Conservation (phyloP, 75 land plant genomes). For the Pseudotsuga menziesii region DNA sequence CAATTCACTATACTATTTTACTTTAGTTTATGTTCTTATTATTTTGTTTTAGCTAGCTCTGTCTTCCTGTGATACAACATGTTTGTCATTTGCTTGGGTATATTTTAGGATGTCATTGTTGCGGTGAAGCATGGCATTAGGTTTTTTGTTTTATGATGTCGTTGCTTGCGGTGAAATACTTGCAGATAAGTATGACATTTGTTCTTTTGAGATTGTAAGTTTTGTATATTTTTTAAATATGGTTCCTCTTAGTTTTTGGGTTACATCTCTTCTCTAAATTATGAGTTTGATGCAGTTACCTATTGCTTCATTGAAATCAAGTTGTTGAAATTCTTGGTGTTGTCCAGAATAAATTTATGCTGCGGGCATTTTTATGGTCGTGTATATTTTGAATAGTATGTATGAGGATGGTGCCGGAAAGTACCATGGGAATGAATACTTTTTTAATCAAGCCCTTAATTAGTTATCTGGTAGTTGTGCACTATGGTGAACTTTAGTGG, state of each 20-base stretch:
- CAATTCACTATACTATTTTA: neutral
- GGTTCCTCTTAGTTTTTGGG: slow-evolving; percentile 8
- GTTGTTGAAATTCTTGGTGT: slow-evolving; percentile 29
- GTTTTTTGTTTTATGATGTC: too few relatives aligned
- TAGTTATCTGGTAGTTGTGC: neutral
- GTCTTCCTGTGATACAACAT: slow-evolving; percentile 63
- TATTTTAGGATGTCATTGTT: too few relatives aligned
- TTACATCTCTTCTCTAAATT: slow-evolving; percentile 53
- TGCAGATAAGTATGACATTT: too few relatives aligned
- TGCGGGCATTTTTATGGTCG: neutral
- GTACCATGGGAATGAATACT: neutral
- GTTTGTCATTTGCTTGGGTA: slow-evolving; percentile 16
- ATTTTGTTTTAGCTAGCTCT: slow-evolving; percentile 37
- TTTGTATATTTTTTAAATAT: neutral
- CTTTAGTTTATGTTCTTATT: slow-evolving; percentile 46
- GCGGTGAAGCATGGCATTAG: too few relatives aligned
- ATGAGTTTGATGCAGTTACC: slow-evolving; percentile 57
- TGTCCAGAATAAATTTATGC: neutral
- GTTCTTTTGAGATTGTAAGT: too few relatives aligned
- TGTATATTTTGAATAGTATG: neutral
- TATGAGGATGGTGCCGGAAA: neutral
- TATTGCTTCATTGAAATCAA: slow-evolving; percentile 24
- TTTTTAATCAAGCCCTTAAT: neutral
- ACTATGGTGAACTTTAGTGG: neutral
- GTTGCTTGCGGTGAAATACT: too few relatives aligned